Conservation (phyloP, 2,329 filamentous ascomycete species). For the Fusarium torreyae region DNA sequence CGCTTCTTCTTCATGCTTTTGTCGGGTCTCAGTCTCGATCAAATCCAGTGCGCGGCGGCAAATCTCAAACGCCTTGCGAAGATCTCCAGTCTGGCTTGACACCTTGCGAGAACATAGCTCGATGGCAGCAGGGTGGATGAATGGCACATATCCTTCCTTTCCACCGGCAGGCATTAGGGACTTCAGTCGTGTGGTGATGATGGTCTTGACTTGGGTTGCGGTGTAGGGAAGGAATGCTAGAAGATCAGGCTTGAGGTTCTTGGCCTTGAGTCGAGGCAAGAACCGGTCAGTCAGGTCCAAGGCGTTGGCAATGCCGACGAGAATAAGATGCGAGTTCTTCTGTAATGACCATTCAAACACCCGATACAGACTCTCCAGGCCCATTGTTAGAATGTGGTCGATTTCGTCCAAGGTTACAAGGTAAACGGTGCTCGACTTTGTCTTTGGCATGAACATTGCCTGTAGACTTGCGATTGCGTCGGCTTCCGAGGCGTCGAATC, state of each 20-base stretch:
- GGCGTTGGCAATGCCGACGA: constrained; percentile 96
- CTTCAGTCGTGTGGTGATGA: constrained; percentile 87
- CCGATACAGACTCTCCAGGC: constrained; percentile 89
- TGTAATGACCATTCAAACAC: constrained; percentile 98
- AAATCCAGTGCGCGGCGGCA: constrained; percentile 91
- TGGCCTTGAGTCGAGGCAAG: constrained; percentile 90
- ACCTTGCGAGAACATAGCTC: constrained; percentile 96
- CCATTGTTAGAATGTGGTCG: constrained; percentile 90
- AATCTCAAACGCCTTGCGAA: constrained; percentile 96
- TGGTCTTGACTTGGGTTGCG: constrained; percentile 86
- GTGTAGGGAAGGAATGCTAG: constrained; percentile 95
- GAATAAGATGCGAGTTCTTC: constrained; percentile 81
- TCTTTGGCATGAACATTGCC: constrained; percentile 77
- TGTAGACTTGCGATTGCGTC: constrained; percentile 79
- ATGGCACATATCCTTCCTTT: constrained; percentile 78
- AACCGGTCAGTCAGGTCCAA: constrained; percentile 96
- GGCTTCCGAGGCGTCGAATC: constrained; percentile 72
- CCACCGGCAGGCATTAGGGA: constrained; percentile 73
- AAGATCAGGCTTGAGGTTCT: constrained; percentile 90
- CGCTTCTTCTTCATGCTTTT: constrained; percentile 77
- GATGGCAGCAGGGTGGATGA: constrained; percentile 93
- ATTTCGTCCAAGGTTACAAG: constrained; percentile 96
- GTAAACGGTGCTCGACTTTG: constrained; percentile 72
- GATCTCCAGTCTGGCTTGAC: constrained; percentile 91
- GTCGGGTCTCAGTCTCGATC: constrained; percentile 86